A percentile compares a stretch with the other conserved stretches of the same genome.
These are phyloP conservation scores for Pythium grandisporangium DNA, from an alignment of 352 stramenopile genomes.

Conservation along the genomic window DNA sequence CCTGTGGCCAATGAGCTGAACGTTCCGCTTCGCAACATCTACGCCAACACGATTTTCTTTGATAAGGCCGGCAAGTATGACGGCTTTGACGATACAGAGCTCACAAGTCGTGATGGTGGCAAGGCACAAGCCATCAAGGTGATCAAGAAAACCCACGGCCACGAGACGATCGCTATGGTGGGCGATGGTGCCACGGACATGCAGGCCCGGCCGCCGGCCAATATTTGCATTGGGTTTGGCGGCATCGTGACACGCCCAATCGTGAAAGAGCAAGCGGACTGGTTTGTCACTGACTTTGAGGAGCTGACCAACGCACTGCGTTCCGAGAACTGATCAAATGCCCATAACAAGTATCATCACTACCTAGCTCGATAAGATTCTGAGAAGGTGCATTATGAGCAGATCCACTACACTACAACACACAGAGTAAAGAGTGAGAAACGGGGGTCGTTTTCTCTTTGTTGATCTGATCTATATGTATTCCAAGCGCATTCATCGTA, in stretches of 20 bases:
- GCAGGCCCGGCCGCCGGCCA: slow-evolving; percentile 94
- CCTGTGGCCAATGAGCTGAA: slow-evolving; percentile 86
- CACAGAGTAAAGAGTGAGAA: too few species aligned
- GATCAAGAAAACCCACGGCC: slow-evolving; percentile 89
- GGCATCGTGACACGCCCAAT: slow-evolving; percentile 92
- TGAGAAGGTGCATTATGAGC: too few species aligned
- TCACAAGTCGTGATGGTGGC: slow-evolving; percentile 84
- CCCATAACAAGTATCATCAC: too few species aligned
- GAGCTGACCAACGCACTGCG: slow-evolving; percentile 64
- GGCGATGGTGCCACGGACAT: slow-evolving; percentile 98
- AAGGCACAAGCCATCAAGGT: slow-evolving; percentile 76
- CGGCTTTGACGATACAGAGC: slow-evolving; percentile 93
- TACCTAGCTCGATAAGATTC: too few species aligned
- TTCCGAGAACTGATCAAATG: slow-evolving; percentile 14
- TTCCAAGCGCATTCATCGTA: not conserved
- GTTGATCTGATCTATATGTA: not conserved
- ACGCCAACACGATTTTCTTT: slow-evolving; percentile 98
- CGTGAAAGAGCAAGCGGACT: slow-evolving; percentile 92
- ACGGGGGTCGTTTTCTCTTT: too few species aligned
- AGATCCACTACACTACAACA: too few species aligned
- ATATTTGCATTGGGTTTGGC: slow-evolving; percentile 97
- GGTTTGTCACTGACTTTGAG: slow-evolving; percentile 96
- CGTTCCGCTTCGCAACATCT: slow-evolving; percentile 89
- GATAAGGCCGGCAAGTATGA: slow-evolving; percentile 81
- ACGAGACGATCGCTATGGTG: slow-evolving; percentile 97